These are phyloP conservation scores for Amanita subjunquillea DNA, from an alignment of 768 basidiomycete genomes.

Conservation along the genomic window DNA sequence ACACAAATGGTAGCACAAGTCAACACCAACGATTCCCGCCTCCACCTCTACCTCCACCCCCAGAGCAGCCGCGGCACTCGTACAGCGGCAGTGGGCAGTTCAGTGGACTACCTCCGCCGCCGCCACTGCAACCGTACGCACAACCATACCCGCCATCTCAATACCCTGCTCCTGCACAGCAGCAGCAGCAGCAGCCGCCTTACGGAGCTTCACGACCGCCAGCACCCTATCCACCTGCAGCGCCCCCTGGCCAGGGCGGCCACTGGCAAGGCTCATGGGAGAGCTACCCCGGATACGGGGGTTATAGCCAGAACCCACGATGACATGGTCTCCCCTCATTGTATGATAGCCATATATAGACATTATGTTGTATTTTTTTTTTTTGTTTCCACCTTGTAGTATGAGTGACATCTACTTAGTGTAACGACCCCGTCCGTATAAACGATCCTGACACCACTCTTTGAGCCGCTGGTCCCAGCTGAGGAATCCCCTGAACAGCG, in stretches of 20 bases:
- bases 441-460: slow-evolving; percentile 33
- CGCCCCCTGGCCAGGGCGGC: not conserved
- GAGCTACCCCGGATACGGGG: not conserved
- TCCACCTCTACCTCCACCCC: slow-evolving; percentile 13
- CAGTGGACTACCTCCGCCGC: slow-evolving; percentile 19
- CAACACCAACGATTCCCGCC: slow-evolving; percentile 3
- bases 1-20: slow-evolving; percentile 8
- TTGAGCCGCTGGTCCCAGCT: slow-evolving; percentile 35
- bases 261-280: slow-evolving; percentile 5
- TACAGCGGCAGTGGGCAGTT: slow-evolving; percentile 23
- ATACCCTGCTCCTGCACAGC: not conserved
- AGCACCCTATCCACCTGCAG: slow-evolving; percentile 1
- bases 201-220: slow-evolving; percentile 8
- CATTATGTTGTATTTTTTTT: too few relatives aligned
- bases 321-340: not conserved
- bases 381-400: too few relatives aligned
- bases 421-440: slow-evolving; percentile 25
- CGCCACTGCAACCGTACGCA: slow-evolving; percentile 13
- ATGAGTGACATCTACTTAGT: too few relatives aligned
- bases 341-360: not conserved
- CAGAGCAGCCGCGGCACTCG: slow-evolving; percentile 14
- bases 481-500: slow-evolving; percentile 30
- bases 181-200: slow-evolving; percentile 12
- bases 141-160: slow-evolving; percentile 8
- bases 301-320: not conserved